Evolutionary conservation across 169 alveolate species (phyloP).

Genomic region (Pseudocohnilembus persalinus): DNA sequence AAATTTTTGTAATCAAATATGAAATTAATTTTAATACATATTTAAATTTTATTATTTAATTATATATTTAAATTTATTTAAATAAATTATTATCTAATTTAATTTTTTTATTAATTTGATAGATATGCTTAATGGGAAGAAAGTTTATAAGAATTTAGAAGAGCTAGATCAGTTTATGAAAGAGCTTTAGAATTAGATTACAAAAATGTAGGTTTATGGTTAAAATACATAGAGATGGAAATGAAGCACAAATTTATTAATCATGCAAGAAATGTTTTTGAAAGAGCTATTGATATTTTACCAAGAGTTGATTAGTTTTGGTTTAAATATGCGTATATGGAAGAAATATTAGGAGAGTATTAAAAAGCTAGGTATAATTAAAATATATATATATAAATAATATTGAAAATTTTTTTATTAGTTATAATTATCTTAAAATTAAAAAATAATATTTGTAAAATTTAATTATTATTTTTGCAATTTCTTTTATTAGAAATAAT

Average conservation of each 20-base stretch:
- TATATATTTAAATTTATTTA: no score
- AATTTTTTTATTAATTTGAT: background rate
- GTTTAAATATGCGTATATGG: conserved; percentile 98
- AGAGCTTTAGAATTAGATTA: conserved; percentile 97
- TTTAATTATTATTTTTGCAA: no score
- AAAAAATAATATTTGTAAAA: no score
- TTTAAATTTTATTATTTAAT: no score
- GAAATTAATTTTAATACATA: no score
- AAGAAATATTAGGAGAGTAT: conserved; percentile 96
- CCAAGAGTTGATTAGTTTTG: conserved; percentile 99
- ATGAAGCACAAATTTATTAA: conserved; percentile 94
- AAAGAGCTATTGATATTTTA: conserved; percentile 94
- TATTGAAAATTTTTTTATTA: background rate
- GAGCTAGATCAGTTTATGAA: conserved; percentile 97
- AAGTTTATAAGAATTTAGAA: conserved; percentile 90
- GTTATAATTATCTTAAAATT: background rate
- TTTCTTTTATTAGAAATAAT: no score
- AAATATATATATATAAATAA: conserved; percentile 75
- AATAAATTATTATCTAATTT: background rate
- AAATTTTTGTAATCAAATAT: no score
- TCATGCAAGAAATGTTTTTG: conserved; percentile 97
- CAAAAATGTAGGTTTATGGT: conserved; percentile 94
- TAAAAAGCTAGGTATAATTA: conserved; percentile 90
- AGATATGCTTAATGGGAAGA: conserved; percentile 98
- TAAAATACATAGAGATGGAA: conserved; percentile 98